Evolutionary conservation across 1,139 yeast species (phyloP).

Genomic region (Kluyveromyces sp.): DNA sequence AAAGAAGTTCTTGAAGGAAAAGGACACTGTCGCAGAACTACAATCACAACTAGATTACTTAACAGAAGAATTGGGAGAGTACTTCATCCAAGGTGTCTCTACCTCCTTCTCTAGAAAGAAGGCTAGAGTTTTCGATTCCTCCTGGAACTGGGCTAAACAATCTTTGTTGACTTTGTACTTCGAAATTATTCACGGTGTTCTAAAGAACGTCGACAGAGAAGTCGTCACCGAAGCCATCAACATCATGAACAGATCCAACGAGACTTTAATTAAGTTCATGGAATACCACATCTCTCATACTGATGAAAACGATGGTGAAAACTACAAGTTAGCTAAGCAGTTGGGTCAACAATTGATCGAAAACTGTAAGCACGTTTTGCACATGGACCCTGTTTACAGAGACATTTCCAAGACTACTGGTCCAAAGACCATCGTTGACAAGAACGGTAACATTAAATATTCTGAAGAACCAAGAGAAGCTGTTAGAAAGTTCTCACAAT

Average conservation of each 20-base stretch:
- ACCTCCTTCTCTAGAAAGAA: conserved; percentile 88
- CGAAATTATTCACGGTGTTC: conserved; percentile 90
- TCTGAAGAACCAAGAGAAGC: conserved; percentile 82
- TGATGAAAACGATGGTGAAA: conserved; percentile 82
- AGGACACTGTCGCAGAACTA: conserved; percentile 73
- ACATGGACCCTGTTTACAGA: conserved; percentile 82
- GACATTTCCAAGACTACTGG: conserved; percentile 93
- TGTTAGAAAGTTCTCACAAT: conserved; percentile 91
- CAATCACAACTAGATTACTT: conserved; percentile 90
- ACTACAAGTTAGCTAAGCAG: conserved; percentile 78
- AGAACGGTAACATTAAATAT: conserved; percentile 80
- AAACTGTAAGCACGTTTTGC: conserved; percentile 84
- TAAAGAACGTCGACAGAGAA: conserved; percentile 83
- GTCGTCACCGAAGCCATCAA: conserved; percentile 93
- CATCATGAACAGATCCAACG: conserved; percentile 96
- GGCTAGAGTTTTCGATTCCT: conserved; percentile 93
- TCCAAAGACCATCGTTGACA: conserved; percentile 82
- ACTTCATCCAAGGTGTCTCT: conserved; percentile 82
- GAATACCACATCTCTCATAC: conserved; percentile 94
- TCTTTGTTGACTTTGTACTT: conserved; percentile 89
- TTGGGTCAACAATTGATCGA: conserved; percentile 91
- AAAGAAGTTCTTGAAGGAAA: conserved; percentile 76
- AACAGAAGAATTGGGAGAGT: conserved; percentile 92
- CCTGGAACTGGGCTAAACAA: conserved; percentile 99
- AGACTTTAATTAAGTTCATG: conserved; percentile 90